Conservation (phyloP, 73 alveolate species). For the Tetrahymena malaccensis region DNA sequence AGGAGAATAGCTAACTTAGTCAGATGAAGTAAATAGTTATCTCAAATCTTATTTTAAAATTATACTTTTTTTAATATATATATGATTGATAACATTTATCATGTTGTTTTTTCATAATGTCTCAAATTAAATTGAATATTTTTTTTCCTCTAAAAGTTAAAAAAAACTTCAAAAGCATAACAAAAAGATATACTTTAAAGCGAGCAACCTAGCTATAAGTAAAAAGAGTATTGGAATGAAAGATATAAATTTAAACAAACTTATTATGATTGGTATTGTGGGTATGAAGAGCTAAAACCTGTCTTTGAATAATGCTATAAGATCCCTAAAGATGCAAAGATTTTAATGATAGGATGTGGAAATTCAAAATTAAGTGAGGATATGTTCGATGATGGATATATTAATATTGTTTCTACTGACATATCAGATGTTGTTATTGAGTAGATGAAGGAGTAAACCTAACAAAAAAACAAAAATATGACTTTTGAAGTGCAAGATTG, state of each 20-base stretch:
- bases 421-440: conserved; percentile 14
- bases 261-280: background rate
- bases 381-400: conserved; percentile 37
- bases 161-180: background rate
- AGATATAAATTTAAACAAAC: background rate
- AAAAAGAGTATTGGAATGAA: background rate
- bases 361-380: conserved; percentile 31
- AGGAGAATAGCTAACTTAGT: background rate
- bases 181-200: background rate
- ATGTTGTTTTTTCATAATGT: too few species aligned
- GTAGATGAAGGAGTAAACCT: conserved; percentile 4
- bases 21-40: background rate
- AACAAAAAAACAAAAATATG: background rate
- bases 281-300: background rate
- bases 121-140: too few species aligned
- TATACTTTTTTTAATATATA: too few species aligned
- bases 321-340: background rate
- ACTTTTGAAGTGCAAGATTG: conserved; percentile 19
- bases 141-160: background rate
- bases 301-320: background rate
- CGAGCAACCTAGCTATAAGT: background rate
- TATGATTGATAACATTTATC: too few species aligned
- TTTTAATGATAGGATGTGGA: conserved; percentile 40
- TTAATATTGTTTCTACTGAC: conserved; percentile 21
- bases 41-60: too few species aligned